Conservation (phyloP, 192 early-diverging fungal species). For the Coemansia sp. region DNA sequence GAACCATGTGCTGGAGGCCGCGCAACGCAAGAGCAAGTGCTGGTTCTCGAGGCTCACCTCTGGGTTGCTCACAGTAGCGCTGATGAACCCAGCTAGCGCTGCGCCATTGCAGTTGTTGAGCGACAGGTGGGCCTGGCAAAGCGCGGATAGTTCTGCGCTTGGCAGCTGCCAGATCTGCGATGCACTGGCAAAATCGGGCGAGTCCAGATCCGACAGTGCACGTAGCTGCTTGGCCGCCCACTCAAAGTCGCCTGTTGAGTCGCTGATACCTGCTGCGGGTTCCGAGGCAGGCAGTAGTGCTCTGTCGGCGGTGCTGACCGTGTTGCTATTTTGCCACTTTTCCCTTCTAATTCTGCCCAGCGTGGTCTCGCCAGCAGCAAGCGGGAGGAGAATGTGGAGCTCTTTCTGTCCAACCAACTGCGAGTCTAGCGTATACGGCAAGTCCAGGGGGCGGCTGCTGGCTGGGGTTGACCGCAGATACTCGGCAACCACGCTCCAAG, state of each 20-base stretch:
- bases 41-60: slow-evolving; percentile 40
- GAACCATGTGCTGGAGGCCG: slow-evolving; percentile 12
- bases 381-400: not conserved
- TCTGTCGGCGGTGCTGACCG: not conserved
- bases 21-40: slow-evolving; percentile 18
- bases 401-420: not conserved
- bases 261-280: not conserved
- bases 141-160: slow-evolving; percentile 6
- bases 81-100: slow-evolving; percentile 23
- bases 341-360: not conserved
- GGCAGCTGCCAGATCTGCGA: slow-evolving; percentile 33
- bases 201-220: slow-evolving; percentile 15
- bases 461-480: slow-evolving; percentile 1
- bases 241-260: not conserved
- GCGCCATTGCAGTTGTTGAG: slow-evolving; percentile 14
- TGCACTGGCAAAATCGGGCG: slow-evolving; percentile 11
- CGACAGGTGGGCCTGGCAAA: slow-evolving; percentile 19
- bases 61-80: slow-evolving; percentile 15
- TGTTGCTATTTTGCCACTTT: not conserved
- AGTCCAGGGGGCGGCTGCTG: not conserved
- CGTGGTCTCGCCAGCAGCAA: not conserved
- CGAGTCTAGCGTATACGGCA: not conserved
- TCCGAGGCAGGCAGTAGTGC: not conserved
- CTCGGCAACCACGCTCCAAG: slow-evolving; percentile 19
- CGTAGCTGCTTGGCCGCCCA: slow-evolving; percentile 26